A percentile compares a stretch with the other conserved stretches of the same genome.
phyloP scores from a whole-genome alignment of 129 eudicot genomes.

The Flaveria robusta region DNA sequence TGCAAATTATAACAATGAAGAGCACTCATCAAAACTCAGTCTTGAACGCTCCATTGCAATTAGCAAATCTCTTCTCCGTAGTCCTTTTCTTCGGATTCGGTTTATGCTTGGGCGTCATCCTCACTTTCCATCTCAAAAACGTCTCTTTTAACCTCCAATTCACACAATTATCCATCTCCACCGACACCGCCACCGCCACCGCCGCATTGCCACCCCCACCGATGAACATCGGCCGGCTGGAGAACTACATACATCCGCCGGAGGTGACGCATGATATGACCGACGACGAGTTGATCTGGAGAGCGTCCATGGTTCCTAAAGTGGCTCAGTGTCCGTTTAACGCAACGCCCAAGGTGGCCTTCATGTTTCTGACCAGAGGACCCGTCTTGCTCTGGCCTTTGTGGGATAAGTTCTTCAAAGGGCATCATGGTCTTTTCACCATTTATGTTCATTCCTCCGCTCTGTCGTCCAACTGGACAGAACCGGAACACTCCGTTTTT shows the following conservation, averaged over 20 bases:
- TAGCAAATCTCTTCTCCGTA: slow-evolving; percentile 41
- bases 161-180: slow-evolving; percentile 37
- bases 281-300: slow-evolving; percentile 61
- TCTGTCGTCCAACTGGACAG: slow-evolving; percentile 47
- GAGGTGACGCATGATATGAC: slow-evolving; percentile 45
- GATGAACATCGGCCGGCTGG: slow-evolving; percentile 12
- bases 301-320: slow-evolving; percentile 65
- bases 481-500: slow-evolving; percentile 53
- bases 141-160: slow-evolving; percentile 50
- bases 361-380: slow-evolving; percentile 70
- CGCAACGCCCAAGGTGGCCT: slow-evolving; percentile 62
- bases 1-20: slow-evolving; percentile 34
- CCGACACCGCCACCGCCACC: slow-evolving; percentile 23
- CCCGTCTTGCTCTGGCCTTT: slow-evolving; percentile 60
- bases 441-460: slow-evolving; percentile 68
- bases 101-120: slow-evolving; percentile 53
- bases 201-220: background rate
- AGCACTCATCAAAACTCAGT: slow-evolving; percentile 18
- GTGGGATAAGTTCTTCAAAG: slow-evolving; percentile 80
- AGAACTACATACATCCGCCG: slow-evolving; percentile 27
- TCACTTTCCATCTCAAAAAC: slow-evolving; percentile 52
- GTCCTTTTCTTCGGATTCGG: slow-evolving; percentile 61
- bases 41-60: slow-evolving; percentile 35
- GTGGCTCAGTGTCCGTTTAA: slow-evolving; percentile 42
- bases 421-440: slow-evolving; percentile 57